Conservation (phyloP, 345 rosid species). For the Lumnitzera littorea region DNA sequence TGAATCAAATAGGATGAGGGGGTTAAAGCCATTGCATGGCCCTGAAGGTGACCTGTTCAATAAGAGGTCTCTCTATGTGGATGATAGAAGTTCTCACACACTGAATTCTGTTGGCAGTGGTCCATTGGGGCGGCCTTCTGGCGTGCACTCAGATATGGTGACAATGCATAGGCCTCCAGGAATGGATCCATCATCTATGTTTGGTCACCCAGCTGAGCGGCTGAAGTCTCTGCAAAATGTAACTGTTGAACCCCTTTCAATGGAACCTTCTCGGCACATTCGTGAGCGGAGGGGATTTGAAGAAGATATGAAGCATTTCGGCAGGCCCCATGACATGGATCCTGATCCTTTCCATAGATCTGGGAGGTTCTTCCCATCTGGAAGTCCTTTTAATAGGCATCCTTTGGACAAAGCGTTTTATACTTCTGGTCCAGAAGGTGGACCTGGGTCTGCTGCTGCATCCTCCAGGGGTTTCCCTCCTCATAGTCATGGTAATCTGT, state of each 20-base stretch:
- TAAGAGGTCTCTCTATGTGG: conserved; percentile 24
- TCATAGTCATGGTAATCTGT: conserved; percentile 15
- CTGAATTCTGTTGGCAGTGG: conserved; percentile 13
- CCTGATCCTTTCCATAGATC: conserved; percentile 24
- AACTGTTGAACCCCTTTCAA: conserved; percentile 20
- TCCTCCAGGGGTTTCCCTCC: conserved; percentile 42
- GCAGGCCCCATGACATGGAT: conserved; percentile 31
- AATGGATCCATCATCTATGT: conserved; percentile 18
- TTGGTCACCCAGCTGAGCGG: conserved; percentile 22
- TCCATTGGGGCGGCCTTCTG: conserved; percentile 20
- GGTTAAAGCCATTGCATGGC: conserved; percentile 15
- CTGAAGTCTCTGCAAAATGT: conserved; percentile 30
- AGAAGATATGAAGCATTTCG: conserved; percentile 34
- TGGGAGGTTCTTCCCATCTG: conserved; percentile 26
- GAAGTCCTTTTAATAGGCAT: conserved; percentile 35
- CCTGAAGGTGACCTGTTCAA: conserved; percentile 20
- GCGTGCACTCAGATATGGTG: conserved; percentile 15
- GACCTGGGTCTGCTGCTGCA: conserved; percentile 22
- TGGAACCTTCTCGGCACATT: conserved; percentile 23
- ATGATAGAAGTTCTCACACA: conserved; percentile 22
- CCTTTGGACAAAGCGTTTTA: conserved; percentile 17
- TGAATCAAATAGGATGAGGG: conserved; percentile 20
- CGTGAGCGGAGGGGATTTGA: conserved; percentile 33
- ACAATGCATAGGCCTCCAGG: conserved; percentile 32
- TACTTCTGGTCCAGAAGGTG: conserved; percentile 30